Evolutionary conservation across 306 rosid genomes (phyloP).

Genomic region (Gynostemma pentaphyllum): DNA sequence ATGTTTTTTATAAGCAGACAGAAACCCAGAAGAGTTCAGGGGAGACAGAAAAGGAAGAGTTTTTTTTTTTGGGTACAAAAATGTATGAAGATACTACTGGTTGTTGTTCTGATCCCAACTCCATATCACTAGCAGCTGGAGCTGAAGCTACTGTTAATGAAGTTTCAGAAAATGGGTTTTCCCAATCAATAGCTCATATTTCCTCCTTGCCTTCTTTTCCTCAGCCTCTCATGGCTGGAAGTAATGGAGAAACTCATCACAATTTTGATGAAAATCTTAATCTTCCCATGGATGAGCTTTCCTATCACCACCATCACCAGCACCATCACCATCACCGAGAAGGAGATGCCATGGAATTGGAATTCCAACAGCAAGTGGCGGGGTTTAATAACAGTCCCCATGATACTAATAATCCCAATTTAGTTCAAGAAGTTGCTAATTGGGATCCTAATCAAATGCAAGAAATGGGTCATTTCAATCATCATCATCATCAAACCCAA

Average conservation of each 20-base stretch:
- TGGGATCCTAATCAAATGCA: slow-evolving; percentile 46
- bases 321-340: no score
- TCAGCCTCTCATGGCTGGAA: slow-evolving; percentile 12
- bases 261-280: slow-evolving; percentile 36
- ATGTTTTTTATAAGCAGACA: no score
- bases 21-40: no score
- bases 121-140: slow-evolving; percentile 36
- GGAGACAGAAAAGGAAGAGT: no score
- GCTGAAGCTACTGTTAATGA: slow-evolving; percentile 13
- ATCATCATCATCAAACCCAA: slow-evolving; percentile 22
- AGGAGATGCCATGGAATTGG: slow-evolving; percentile 25
- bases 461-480: slow-evolving; percentile 19
- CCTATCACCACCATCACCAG: slow-evolving; percentile 29
- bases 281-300: slow-evolving; percentile 41
- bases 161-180: slow-evolving; percentile 15
- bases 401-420: slow-evolving; percentile 6
- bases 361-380: slow-evolving; percentile 32
- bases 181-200: slow-evolving; percentile 14
- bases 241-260: not conserved
- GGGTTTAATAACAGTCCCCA: slow-evolving; percentile 19
- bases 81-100: slow-evolving; percentile 27
- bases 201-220: slow-evolving; percentile 10
- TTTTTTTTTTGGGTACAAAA: slow-evolving; percentile 15
- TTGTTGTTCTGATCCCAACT: slow-evolving; percentile 55
- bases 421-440: slow-evolving; percentile 1